A percentile compares a stretch with the other conserved stretches of the same genome.
phyloP scores from a whole-genome alignment of 2,329 filamentous ascomycete species.

The Atkinsonella hypoxylon region DNA sequence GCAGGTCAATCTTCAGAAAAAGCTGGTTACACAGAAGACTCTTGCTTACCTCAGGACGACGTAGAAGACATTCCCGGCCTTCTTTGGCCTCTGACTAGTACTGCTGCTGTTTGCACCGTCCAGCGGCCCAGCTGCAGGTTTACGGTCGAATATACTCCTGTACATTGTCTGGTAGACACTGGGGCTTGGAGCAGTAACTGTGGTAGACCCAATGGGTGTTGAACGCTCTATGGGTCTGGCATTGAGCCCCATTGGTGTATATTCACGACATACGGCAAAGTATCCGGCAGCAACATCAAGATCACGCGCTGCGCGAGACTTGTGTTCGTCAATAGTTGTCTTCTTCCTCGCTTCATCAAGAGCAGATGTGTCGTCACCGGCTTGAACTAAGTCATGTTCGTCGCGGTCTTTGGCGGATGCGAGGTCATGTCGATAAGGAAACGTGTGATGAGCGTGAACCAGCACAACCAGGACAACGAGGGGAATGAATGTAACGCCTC shows the following conservation, averaged over 20 bases:
- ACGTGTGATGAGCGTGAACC: constrained; percentile 55
- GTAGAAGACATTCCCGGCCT: constrained; percentile 81
- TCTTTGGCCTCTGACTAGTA: constrained; percentile 43
- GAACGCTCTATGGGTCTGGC: constrained; percentile 82
- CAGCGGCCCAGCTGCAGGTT: constrained; percentile 34
- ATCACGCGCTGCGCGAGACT: constrained; percentile 43
- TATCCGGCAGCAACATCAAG: constrained; percentile 78
- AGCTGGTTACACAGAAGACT: not conserved
- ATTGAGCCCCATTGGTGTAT: constrained; percentile 82
- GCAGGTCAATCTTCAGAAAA: not conserved
- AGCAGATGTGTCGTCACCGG: constrained; percentile 51
- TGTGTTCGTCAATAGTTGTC: constrained; percentile 46
- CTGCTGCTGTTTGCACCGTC: constrained; percentile 35
- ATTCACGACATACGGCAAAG: constrained; percentile 91
- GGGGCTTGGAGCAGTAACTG: constrained; percentile 67
- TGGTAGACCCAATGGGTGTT: constrained; percentile 63
- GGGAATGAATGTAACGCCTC: constrained; percentile 80
- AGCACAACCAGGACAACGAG: constrained; percentile 51
- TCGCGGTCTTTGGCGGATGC: constrained; percentile 16
- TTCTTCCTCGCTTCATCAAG: constrained; percentile 48
- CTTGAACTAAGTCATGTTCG: constrained; percentile 35
- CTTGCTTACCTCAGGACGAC: constrained; percentile 63
- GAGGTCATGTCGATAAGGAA: constrained; percentile 41
- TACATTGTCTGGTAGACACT: constrained; percentile 99
- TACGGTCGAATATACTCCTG: constrained; percentile 84